Percentiles rank a stretch among this genome's conserved stretches.
Evolutionary conservation across 2,329 filamentous ascomycete genomes (phyloP).

Genomic region (Elsinoe fawcettii): DNA sequence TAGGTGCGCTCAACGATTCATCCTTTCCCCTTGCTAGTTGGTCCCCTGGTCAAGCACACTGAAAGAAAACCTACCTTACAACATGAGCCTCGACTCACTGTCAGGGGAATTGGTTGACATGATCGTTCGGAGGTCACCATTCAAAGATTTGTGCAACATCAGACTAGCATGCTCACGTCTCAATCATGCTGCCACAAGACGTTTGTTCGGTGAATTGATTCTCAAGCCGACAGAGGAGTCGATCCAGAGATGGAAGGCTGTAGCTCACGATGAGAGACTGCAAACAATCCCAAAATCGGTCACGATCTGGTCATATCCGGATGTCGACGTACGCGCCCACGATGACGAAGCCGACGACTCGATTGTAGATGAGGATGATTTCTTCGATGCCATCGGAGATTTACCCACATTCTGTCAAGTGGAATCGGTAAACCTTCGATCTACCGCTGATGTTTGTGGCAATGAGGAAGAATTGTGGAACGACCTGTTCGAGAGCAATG

Average conservation of each 20-base stretch:
- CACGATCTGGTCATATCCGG: slow-evolving; percentile 8
- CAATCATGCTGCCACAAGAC: neutral
- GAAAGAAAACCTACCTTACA: no score
- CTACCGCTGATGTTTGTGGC: neutral
- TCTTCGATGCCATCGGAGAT: neutral
- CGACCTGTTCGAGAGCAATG: neutral
- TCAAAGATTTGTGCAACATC: neutral
- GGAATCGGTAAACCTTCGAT: neutral
- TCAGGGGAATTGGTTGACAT: neutral
- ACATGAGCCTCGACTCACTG: neutral
- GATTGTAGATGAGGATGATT: neutral
- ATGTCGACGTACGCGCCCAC: slow-evolving; percentile 2
- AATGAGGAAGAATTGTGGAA: neutral
- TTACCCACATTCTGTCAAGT: neutral
- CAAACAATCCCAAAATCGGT: neutral
- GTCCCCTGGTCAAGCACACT: no score
- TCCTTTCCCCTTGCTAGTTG: no score
- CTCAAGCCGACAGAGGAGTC: slow-evolving; percentile 1
- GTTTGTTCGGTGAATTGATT: neutral
- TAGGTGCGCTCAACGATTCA: no score
- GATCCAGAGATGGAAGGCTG: neutral
- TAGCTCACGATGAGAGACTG: neutral
- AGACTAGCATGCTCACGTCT: neutral
- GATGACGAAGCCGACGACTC: neutral
- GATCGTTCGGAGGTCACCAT: neutral